Percentiles rank a stretch among this genome's conserved stretches.
Conservation (phyloP, 495 filamentous ascomycete species). For the Podospora anserina region DNA sequence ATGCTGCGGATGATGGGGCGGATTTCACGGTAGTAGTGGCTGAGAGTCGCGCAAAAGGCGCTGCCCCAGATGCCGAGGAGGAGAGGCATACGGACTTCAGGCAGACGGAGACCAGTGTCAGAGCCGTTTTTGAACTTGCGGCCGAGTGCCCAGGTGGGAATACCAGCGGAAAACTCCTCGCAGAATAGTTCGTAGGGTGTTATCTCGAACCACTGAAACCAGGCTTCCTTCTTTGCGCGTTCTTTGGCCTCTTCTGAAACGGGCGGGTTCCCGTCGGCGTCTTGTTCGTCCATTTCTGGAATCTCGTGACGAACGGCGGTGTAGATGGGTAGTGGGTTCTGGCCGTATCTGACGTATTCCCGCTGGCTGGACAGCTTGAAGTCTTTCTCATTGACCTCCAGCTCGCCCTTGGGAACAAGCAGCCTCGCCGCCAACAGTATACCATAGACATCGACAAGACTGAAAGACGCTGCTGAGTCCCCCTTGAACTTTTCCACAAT, state of each 20-base stretch:
- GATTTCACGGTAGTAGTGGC: slow-evolving; percentile 93
- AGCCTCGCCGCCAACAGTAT: slow-evolving; percentile 77
- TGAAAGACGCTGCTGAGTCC: slow-evolving; percentile 75
- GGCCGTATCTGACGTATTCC: slow-evolving; percentile 66
- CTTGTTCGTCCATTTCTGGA: slow-evolving; percentile 55
- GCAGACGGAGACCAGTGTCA: slow-evolving; percentile 61
- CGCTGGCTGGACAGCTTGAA: slow-evolving; percentile 86
- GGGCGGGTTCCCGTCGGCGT: slow-evolving; percentile 42
- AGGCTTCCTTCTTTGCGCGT: slow-evolving; percentile 68
- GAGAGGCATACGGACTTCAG: slow-evolving; percentile 75
- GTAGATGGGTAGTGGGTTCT: slow-evolving; percentile 88
- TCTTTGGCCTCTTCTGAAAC: slow-evolving; percentile 52
- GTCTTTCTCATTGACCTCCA: slow-evolving; percentile 69
- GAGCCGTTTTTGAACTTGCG: slow-evolving; percentile 71
- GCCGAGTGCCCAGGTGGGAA: slow-evolving; percentile 91
- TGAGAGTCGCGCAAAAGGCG: slow-evolving; percentile 91
- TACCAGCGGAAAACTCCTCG: slow-evolving; percentile 82
- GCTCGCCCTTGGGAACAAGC: slow-evolving; percentile 78
- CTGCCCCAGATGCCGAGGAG: slow-evolving; percentile 92
- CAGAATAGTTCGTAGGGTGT: slow-evolving; percentile 96
- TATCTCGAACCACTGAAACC: slow-evolving; percentile 98
- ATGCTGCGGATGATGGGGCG: slow-evolving; percentile 71
- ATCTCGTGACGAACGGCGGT: slow-evolving; percentile 95
- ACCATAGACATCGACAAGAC: slow-evolving; percentile 89
- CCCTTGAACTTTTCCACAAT: slow-evolving; percentile 86